Base-by-base conservation (phyloP, 2,329 filamentous ascomycete species). In the Colletotrichum camelliae region DNA sequence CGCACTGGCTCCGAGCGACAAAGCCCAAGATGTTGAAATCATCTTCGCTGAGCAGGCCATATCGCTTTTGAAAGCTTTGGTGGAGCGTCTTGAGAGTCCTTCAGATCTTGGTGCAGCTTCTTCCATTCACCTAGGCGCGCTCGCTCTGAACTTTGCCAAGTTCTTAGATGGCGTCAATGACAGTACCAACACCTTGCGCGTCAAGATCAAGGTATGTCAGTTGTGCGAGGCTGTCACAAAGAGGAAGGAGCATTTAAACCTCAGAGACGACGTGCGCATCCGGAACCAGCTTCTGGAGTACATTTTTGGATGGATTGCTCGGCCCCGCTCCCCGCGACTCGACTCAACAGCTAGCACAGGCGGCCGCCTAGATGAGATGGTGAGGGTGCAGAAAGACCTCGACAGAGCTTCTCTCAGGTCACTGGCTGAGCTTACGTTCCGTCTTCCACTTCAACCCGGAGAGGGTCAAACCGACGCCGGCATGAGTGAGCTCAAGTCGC, bases 141-240 rank as follows among this genome's bases (percentile, higher is more conserved):
- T 94, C 55, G 90, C 92, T 1, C 86, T 94, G 55, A 93, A 90
- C 80, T 93, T 94, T 80, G 92, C 92, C 39, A 93, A 91, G 77
- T 94, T 93, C 77, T 82, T 94, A 55, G 91, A 93, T 77, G 88
- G 89, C 7, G 83, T 91, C 10, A 81, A 88, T 5, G 92, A 93
- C 74, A 90, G 87, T 15, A 82, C 87, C 10, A 90, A 87, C 77
- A 90, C 88, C 24, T 81, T 93, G 18, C 87, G 91, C 70, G 91
- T 94, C 60, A 94, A 93, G 80, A 93, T 94, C 80, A 92, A 93
- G 79, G 91, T 93, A 55, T 94, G 93, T 79, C 91, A 94, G 78
- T 83, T 94, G 9, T 93, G 90, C 75, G 93, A 94, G 78, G 89
- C 89, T 5, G 89, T 94, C 39, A 92, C 90, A 15, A 90, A 89